Evolutionary conservation across 371 early-diverging fungal genomes (phyloP).

Genomic region (Mortierella sp.): DNA sequence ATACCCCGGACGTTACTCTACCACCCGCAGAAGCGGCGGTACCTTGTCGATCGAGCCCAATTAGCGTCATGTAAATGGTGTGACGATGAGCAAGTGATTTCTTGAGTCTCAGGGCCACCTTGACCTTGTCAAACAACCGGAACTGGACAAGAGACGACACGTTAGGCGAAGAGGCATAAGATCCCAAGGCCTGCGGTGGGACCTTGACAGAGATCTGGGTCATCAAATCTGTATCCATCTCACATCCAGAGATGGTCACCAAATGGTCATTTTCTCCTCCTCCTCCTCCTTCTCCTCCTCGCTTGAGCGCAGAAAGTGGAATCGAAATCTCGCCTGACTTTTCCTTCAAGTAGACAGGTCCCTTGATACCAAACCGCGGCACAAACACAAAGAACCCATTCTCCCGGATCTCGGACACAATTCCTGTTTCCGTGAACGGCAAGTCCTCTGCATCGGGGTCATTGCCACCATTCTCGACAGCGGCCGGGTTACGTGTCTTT

Average conservation of each 20-base stretch:
- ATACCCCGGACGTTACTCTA: neutral
- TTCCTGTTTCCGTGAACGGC: conserved; percentile 71
- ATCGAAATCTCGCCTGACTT: conserved; percentile 66
- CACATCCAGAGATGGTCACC: conserved; percentile 32
- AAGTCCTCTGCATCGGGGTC: conserved; percentile 24
- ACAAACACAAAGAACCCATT: conserved; percentile 83
- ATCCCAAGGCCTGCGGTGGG: conserved; percentile 14
- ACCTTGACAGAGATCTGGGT: conserved; percentile 46
- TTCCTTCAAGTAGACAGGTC: conserved; percentile 76
- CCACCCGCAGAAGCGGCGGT: neutral
- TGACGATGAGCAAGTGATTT: conserved; percentile 74
- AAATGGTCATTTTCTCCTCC: conserved; percentile 19
- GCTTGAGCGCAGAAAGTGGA: conserved; percentile 68
- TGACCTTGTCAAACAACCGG: conserved; percentile 71
- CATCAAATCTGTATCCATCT: conserved; percentile 52
- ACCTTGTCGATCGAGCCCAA: conserved; percentile 59
- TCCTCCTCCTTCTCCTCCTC: neutral
- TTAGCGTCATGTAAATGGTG: conserved; percentile 70
- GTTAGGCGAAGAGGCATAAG: conserved; percentile 1
- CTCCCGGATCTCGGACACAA: conserved; percentile 82
- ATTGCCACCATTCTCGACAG: neutral
- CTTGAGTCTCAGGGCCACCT: conserved; percentile 68
- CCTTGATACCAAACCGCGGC: conserved; percentile 78
- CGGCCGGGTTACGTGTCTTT: conserved; percentile 44
- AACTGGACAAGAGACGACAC: conserved; percentile 61